phyloP scores from a whole-genome alignment of 495 filamentous ascomycete genomes.

The Penicillium nucicola region DNA sequence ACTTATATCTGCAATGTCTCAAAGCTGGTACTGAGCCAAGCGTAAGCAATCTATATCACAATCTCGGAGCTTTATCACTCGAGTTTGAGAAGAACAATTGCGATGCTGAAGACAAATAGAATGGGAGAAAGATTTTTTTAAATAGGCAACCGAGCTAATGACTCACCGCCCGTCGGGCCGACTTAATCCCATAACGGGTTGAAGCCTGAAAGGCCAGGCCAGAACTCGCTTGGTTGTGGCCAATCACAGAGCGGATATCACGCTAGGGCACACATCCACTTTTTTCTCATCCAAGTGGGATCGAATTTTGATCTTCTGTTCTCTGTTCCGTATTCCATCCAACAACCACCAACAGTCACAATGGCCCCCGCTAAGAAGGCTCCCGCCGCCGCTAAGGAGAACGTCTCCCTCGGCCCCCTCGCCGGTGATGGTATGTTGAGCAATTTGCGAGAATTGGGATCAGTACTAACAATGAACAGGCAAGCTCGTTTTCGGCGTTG shows the following conservation, averaged over 20 bases:
- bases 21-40: not conserved
- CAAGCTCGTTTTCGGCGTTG: conserved; percentile 98
- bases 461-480: conserved; percentile 45
- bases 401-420: conserved; percentile 96
- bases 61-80: not conserved
- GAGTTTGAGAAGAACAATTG: conserved; percentile 17
- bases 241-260: conserved; percentile 25
- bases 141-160: conserved; percentile 24
- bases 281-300: conserved; percentile 22
- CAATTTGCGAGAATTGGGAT: not conserved
- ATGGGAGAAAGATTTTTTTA: conserved; percentile 31
- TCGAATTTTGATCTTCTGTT: conserved; percentile 17
- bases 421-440: conserved; percentile 72
- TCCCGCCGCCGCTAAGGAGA: conserved; percentile 77
- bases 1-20: conserved; percentile 1
- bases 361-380: conserved; percentile 82
- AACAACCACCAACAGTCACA: conserved; percentile 43
- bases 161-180: conserved; percentile 36
- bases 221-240: conserved; percentile 32
- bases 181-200: conserved; percentile 15
- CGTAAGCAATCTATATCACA: not conserved
- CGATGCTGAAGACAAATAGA: not conserved
- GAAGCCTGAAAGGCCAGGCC: conserved; percentile 13
- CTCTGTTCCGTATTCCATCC: conserved; percentile 43
- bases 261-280: conserved; percentile 47